Percentiles rank a stretch among this genome's conserved stretches.
Conservation (phyloP, 371 early-diverging fungal species). For the Blyttiomyces sp. region DNA sequence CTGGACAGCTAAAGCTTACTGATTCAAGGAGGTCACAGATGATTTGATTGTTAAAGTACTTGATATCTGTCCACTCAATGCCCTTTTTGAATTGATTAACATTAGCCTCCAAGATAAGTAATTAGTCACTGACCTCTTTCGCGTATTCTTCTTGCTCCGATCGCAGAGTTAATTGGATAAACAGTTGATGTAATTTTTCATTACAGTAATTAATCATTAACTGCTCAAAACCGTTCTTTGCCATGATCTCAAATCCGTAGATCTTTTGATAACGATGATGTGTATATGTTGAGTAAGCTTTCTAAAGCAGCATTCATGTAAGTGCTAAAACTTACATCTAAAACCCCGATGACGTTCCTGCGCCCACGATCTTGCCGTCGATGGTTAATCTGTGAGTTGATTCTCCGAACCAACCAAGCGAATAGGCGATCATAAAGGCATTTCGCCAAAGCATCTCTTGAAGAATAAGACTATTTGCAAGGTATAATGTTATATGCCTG, state of each 20-base stretch:
- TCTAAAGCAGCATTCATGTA: not conserved
- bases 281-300: too few species aligned
- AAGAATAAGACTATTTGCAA: too few species aligned
- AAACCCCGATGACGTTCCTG: slow-evolving; percentile 90
- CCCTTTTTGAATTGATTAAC: too few species aligned
- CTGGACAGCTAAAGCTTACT: too few species aligned
- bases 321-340: slow-evolving; percentile 93
- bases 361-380: too few species aligned
- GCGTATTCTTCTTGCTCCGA: slow-evolving; percentile 95
- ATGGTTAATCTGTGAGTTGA: too few species aligned
- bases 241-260: not conserved
- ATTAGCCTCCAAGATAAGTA: too few species aligned
- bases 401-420: too few species aligned
- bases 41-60: slow-evolving; percentile 98
- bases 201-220: slow-evolving; percentile 99
- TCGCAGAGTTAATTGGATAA: slow-evolving; percentile 97
- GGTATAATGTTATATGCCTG: too few species aligned
- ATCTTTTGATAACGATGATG: not conserved
- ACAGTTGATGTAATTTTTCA: slow-evolving; percentile 99
- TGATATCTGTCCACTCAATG: slow-evolving; percentile 99
- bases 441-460: too few species aligned
- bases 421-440: too few species aligned
- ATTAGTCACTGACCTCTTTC: too few species aligned
- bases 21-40: slow-evolving; percentile 97
- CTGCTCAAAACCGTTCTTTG: slow-evolving; percentile 98